Conservation (phyloP, 805 yeast species). For the Metschnikowia orientalis region DNA sequence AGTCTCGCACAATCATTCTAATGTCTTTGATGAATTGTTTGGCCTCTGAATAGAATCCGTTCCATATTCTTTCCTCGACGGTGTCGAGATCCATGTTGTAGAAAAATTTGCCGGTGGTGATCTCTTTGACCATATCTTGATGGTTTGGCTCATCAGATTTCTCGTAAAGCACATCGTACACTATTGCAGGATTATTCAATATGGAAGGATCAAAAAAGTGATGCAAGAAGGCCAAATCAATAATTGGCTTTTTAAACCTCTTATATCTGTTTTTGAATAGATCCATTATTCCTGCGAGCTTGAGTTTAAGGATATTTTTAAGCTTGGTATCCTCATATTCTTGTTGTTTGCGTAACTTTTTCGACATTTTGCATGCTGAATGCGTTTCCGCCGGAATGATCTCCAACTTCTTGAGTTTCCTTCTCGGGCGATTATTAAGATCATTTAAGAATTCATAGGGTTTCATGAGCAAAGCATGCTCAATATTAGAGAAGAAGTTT, state of each 20-base stretch:
- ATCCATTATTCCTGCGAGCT: conserved; percentile 85
- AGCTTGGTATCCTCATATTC: conserved; percentile 71
- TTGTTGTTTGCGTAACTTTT: conserved; percentile 46
- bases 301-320: conserved; percentile 80
- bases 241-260: conserved; percentile 83
- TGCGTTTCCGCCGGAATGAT: conserved; percentile 21
- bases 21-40: conserved; percentile 83
- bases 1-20: conserved; percentile 77
- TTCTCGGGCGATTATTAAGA: conserved; percentile 49
- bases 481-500: conserved; percentile 52
- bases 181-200: conserved; percentile 31
- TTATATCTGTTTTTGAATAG: conserved; percentile 81
- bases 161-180: conserved; percentile 39
- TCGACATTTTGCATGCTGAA: conserved; percentile 34
- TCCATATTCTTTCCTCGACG: conserved; percentile 93
- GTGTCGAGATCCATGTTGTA: conserved; percentile 91
- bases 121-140: conserved; percentile 77
- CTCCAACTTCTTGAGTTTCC: conserved; percentile 41
- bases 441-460: conserved; percentile 72
- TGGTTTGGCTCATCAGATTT: conserved; percentile 42
- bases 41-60: conserved; percentile 91
- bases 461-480: conserved; percentile 53
- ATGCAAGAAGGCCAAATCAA: conserved; percentile 69
- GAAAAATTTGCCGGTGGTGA: conserved; percentile 64
- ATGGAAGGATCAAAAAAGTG: conserved; percentile 71